Conservation (phyloP, 768 basidiomycete species). For the Podaxis pistillaris region DNA sequence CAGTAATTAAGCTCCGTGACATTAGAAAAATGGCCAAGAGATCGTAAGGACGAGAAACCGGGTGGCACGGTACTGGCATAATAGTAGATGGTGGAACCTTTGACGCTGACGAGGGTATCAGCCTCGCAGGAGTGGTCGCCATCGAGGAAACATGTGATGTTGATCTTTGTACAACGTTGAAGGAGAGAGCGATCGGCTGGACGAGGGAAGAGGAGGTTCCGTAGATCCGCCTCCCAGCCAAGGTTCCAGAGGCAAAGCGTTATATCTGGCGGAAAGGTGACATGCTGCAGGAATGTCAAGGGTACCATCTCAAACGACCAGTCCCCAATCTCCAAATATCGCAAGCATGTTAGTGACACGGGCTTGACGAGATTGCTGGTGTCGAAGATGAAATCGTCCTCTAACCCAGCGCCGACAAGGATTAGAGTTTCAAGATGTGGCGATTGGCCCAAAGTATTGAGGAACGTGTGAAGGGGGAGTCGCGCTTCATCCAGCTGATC, state of each 20-base stretch:
- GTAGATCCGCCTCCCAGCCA: constrained; percentile 11
- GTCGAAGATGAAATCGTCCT: constrained; percentile 12
- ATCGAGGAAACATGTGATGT: constrained; percentile 7
- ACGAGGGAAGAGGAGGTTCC: constrained; percentile 7
- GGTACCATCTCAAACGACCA: constrained; percentile 13
- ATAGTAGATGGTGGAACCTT: constrained; percentile 10
- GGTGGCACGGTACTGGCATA: neutral
- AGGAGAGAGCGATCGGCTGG: neutral
- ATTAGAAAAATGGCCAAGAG: constrained; percentile 1
- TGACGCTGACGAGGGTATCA: constrained; percentile 7
- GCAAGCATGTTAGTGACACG: neutral
- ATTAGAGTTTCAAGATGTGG: constrained; percentile 11
- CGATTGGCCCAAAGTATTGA: constrained; percentile 5
- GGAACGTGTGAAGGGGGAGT: constrained; percentile 10
- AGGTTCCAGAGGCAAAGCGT: constrained; percentile 13
- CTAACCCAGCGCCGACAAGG: constrained; percentile 10
- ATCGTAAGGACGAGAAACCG: constrained; percentile 4
- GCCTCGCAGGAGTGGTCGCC: constrained; percentile 8
- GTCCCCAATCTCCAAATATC: constrained; percentile 8
- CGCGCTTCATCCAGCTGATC: constrained; percentile 13
- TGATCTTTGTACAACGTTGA: constrained; percentile 11
- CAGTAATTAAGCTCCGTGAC: constrained; percentile 14
- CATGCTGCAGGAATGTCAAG: constrained; percentile 3
- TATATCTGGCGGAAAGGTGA: neutral
- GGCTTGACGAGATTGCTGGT: neutral